Evolutionary conservation across 2,329 filamentous ascomycete species (phyloP), one percentile per base, ranked within the genome.

Genomic region (Exserohilum turcica): DNA sequence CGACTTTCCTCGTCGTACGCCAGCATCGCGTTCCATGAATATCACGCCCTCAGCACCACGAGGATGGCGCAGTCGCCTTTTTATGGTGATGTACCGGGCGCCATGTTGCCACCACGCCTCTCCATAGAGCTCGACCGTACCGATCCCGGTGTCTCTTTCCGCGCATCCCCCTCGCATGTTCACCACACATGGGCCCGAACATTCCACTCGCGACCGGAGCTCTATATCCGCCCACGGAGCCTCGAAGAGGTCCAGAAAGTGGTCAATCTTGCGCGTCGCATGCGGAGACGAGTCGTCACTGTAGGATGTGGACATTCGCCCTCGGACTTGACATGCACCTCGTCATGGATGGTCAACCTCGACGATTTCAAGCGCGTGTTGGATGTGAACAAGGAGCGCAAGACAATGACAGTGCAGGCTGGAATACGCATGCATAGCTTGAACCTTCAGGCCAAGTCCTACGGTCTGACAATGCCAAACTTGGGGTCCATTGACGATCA

Each of bases 151-250:
- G 76, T 94, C 33, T 86, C 91, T 37, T 96, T 97, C 78, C 89
- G 88, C 72, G 90, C 90, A 5, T 82, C 82, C 52, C 79, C 83
- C 54, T 80, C 84, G 47, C 87, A 97, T 74, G 77, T 87, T 43
- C 94, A 97, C 78, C 87, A 88, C 67, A 99, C 94, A 16, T 99
- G 94, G 94, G 94, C 94, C 33, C 87, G 88, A 70, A 97, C 94
- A 43, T 97, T 95, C 78, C 87, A 89, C 67, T 94, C 89, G 44
- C 84, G 87, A 15, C 94, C 94, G 2, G 92, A 97, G 79, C 86
- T 97, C 53, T 97, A 93, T 77, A 86, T 97, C 64, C 90, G 90
- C 67, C 94, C 94, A 2, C 83, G 89, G 66, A 88, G 87, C 1
- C 79, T 94, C 45, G 79, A 80, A 12, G 93, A 97, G 76, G 84